Percentiles rank a stretch among this genome's conserved stretches.
phyloP scores from a whole-genome alignment of 1,139 yeast species.

The Debaryomyces sp. region DNA sequence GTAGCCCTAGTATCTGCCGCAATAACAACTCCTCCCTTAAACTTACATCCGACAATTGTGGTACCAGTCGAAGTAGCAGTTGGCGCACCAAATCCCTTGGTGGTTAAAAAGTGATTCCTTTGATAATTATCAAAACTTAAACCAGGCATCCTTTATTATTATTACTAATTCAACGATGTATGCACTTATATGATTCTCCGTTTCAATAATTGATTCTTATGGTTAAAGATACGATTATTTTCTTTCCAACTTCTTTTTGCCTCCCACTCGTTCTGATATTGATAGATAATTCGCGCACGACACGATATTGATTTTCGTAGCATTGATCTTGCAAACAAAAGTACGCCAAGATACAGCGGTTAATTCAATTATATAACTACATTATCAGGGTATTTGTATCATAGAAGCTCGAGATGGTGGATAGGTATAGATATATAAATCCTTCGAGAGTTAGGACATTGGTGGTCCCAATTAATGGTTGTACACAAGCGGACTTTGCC shows the following conservation, averaged over 20 bases:
- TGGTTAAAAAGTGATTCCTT: slow-evolving; percentile 74
- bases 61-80: slow-evolving; percentile 97
- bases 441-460: slow-evolving; percentile 72
- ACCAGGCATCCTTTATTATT: slow-evolving; percentile 65
- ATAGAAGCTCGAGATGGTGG: slow-evolving; percentile 15
- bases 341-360: not conserved
- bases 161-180: not conserved
- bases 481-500: slow-evolving; percentile 51
- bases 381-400: not conserved
- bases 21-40: slow-evolving; percentile 89
- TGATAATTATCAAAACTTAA: slow-evolving; percentile 90
- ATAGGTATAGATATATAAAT: slow-evolving; percentile 32
- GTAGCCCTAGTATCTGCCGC: slow-evolving; percentile 99
- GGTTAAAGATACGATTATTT: not conserved
- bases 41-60: slow-evolving; percentile 94
- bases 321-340: not conserved
- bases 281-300: slow-evolving; percentile 6
- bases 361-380: not conserved
- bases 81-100: slow-evolving; percentile 76
- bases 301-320: not conserved
- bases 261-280: slow-evolving; percentile 4
- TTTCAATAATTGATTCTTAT: not conserved
- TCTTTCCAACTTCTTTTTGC: not conserved
- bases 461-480: slow-evolving; percentile 69
- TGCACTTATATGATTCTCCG: not conserved